These are phyloP conservation scores for Pichia sp. DNA, from an alignment of 1,139 yeast genomes.

Conservation along the genomic window DNA sequence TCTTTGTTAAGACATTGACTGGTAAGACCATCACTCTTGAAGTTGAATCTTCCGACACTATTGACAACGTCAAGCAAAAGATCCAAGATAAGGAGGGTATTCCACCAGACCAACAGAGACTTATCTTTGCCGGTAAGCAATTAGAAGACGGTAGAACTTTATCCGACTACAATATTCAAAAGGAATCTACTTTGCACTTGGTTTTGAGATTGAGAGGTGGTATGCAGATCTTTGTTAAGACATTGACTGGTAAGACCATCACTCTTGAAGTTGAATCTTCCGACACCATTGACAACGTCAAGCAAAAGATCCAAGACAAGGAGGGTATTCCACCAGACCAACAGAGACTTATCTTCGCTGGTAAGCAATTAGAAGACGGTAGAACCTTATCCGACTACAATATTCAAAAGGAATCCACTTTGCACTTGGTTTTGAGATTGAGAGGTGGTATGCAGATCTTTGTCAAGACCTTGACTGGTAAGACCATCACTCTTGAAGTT, in stretches of 20 bases:
- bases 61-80: conserved; percentile 72
- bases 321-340: conserved; percentile 88
- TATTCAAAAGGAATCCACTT: conserved; percentile 99
- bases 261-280: conserved; percentile 77
- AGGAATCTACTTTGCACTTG: conserved; percentile 97
- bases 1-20: conserved; percentile 53
- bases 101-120: conserved; percentile 82
- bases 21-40: conserved; percentile 68
- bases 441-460: conserved; percentile 96
- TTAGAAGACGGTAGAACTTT: conserved; percentile 85
- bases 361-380: conserved; percentile 82
- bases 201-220: conserved; percentile 99
- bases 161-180: conserved; percentile 95
- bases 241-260: conserved; percentile 74
- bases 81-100: conserved; percentile 85
- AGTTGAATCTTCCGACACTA: conserved; percentile 68
- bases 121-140: conserved; percentile 86
- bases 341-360: conserved; percentile 79
- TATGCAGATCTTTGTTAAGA: conserved; percentile 78
- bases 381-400: conserved; percentile 75
- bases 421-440: conserved; percentile 96
- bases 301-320: conserved; percentile 78
- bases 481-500: conserved; percentile 90
- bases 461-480: conserved; percentile 83
- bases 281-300: conserved; percentile 79